Evolutionary conservation across 2,329 filamentous ascomycete species (phyloP), one percentile per base, ranked within the genome.

Genomic region (Penicillium sclerotigenum): DNA sequence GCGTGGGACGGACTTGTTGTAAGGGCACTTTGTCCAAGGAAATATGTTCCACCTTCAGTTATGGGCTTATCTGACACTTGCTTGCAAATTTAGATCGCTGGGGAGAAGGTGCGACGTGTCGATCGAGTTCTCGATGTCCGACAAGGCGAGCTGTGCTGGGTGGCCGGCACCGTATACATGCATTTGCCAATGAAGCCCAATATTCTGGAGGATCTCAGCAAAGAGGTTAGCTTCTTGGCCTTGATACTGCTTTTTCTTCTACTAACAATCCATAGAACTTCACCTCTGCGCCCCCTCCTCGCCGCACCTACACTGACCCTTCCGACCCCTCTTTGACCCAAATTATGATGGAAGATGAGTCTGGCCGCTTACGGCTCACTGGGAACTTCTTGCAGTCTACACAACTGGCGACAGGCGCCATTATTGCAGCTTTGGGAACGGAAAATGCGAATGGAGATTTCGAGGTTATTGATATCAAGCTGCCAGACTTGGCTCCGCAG

Each of bases 161-260:
- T 99, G 16, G 83, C 87, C 0, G 94, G 95, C 16, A 99, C 94
- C 0, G 86, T 97, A 31, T 99, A 96, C 73, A 96, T 97, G 88
- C 91, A 97, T 61, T 92, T 99, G 90, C 85, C 89, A 2, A 75
- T 97, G 68, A 99, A 99, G 77, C 94, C 95, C 1, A 96, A 95
- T 69, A 93, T 99, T 71, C 78, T 99, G 33, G 92, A 97, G 57
- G 94, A 99, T 66, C 89, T 99, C 40, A 88, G 90, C 38, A 96
- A 95, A 75, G 93, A 97, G 74, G 90, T 92, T 76, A 62, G 83
- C 73, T 16, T 11, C 13, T 14, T 18, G 6, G 2, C 6, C 43
- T 26, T 26, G 6, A 18, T 33, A 10, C 36, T 29, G n/a, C n/a
- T 52, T 6, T n/a, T 54, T 14, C 13, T 28, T 9, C 5, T 10